Evolutionary conservation across 2,329 filamentous ascomycete genomes (phyloP).

Genomic region (Periconia sp.): DNA sequence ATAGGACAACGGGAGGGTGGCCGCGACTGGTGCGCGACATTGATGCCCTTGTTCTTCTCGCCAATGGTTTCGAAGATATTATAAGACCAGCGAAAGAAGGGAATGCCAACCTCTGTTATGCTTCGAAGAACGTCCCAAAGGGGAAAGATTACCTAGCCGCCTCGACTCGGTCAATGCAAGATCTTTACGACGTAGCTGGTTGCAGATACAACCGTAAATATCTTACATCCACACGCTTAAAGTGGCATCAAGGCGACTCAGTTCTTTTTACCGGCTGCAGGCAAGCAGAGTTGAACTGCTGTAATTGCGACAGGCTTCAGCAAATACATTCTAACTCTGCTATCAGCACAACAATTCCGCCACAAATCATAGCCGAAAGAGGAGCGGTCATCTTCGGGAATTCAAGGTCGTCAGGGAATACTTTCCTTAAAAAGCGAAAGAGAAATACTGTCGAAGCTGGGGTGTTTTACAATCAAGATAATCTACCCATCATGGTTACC

Average conservation of each 20-base stretch:
- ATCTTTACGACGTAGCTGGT: slow-evolving; percentile 17
- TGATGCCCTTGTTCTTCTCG: slow-evolving; percentile 19
- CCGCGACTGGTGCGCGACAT: slow-evolving; percentile 14
- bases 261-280: slow-evolving; percentile 10
- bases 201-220: slow-evolving; percentile 11
- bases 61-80: slow-evolving; percentile 19
- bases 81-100: slow-evolving; percentile 6
- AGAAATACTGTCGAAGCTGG: too few relatives aligned
- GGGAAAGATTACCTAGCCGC: slow-evolving; percentile 16
- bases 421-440: too few relatives aligned
- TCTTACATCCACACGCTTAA: slow-evolving; percentile 13
- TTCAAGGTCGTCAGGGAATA: background rate
- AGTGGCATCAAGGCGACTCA: slow-evolving; percentile 18
- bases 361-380: slow-evolving; percentile 7
- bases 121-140: slow-evolving; percentile 12
- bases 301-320: slow-evolving; percentile 14
- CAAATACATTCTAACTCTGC: slow-evolving; percentile 11
- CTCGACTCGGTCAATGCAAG: slow-evolving; percentile 9
- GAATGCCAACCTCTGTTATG: slow-evolving; percentile 7
- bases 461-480: too few relatives aligned
- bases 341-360: slow-evolving; percentile 4
- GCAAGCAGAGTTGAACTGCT: background rate
- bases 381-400: slow-evolving; percentile 19
- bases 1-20: slow-evolving; percentile 18
- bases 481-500: too few relatives aligned